These are phyloP conservation scores for Pyricularia sp. DNA, from an alignment of 2,329 filamentous ascomycete species.

Conservation along the genomic window DNA sequence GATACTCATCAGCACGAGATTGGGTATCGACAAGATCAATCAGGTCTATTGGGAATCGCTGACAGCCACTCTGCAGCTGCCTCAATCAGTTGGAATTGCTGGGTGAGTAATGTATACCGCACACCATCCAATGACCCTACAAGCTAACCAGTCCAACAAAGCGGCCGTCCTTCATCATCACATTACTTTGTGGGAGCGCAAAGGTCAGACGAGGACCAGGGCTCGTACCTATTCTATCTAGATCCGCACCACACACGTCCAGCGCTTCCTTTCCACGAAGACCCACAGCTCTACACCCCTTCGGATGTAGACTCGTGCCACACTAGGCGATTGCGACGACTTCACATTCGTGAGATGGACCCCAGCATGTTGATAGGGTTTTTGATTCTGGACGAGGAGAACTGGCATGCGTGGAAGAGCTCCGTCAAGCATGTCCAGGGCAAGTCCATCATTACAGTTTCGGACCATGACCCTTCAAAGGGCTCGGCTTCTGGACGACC, in stretches of 20 bases:
- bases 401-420: conserved; percentile 76
- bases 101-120: conserved; percentile 52
- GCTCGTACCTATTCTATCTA: conserved; percentile 80
- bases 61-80: conserved; percentile 72
- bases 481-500: conserved; percentile 49
- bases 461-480: conserved; percentile 56
- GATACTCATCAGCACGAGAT: conserved; percentile 76
- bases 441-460: conserved; percentile 79
- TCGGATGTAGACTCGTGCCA: conserved; percentile 80
- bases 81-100: conserved; percentile 91
- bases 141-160: conserved; percentile 23
- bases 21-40: conserved; percentile 92
- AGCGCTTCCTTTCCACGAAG: conserved; percentile 55
- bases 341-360: conserved; percentile 89
- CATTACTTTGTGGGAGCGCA: conserved; percentile 52
- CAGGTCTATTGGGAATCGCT: conserved; percentile 94
- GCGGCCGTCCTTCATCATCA: conserved; percentile 84
- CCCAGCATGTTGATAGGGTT: conserved; percentile 97
- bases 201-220: conserved; percentile 28
- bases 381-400: conserved; percentile 69
- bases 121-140: not conserved
- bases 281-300: conserved; percentile 48
- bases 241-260: conserved; percentile 84
- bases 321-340: conserved; percentile 70
- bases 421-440: conserved; percentile 67